phyloP scores from a whole-genome alignment of 345 rosid species.

The Aegle marmelos region DNA sequence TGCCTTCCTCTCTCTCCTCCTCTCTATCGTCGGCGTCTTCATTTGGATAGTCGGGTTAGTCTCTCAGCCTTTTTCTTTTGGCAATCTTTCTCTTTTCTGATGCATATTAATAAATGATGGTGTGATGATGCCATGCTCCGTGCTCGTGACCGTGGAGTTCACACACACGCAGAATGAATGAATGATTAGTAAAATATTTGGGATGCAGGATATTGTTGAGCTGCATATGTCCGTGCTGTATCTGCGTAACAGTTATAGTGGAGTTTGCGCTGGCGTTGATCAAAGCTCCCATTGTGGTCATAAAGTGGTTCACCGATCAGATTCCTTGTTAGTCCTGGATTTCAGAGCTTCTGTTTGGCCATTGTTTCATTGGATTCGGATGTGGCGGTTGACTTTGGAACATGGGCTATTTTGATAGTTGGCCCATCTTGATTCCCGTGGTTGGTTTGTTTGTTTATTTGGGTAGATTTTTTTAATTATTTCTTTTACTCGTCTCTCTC shows the following conservation, averaged over 20 bases:
- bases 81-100: not conserved
- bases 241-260: slow-evolving; percentile 54
- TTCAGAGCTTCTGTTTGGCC: not conserved
- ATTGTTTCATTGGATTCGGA: too few relatives aligned
- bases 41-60: slow-evolving; percentile 62
- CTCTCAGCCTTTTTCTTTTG: not conserved
- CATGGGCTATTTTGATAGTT: not conserved
- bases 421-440: not conserved
- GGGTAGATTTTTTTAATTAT: not conserved
- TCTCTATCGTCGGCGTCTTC: slow-evolving; percentile 51
- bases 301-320: slow-evolving; percentile 69
- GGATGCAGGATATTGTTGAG: slow-evolving; percentile 48
- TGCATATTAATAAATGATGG: not conserved
- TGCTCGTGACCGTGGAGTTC: too few relatives aligned
- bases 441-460: too few relatives aligned
- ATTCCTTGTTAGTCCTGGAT: slow-evolving; percentile 49
- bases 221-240: slow-evolving; percentile 63
- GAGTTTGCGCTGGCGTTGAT: slow-evolving; percentile 61
- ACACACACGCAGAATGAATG: too few relatives aligned
- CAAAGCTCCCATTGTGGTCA: slow-evolving; percentile 53
- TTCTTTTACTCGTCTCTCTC: not conserved
- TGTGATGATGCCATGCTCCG: not conserved
- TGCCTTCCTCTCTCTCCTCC: slow-evolving; percentile 51
- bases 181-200: not conserved
- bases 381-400: not conserved